A percentile compares a stretch with the other conserved stretches of the same genome.
Evolutionary conservation across 2,329 filamentous ascomycete genomes (phyloP).

Genomic region (Lachnellula subtilissima): DNA sequence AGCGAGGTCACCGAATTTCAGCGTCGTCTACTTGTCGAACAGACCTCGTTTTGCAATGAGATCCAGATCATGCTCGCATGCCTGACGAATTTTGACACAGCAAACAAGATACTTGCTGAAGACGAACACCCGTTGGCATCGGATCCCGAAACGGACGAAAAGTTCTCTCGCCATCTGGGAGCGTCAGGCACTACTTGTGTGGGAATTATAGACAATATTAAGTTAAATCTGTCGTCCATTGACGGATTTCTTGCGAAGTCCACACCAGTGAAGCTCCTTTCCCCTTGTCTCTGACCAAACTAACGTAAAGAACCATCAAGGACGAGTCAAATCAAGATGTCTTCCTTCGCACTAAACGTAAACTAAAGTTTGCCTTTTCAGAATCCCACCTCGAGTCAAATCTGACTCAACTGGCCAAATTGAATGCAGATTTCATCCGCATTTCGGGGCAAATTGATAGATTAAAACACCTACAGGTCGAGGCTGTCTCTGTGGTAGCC

Average conservation of each 20-base stretch:
- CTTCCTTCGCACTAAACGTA: not conserved
- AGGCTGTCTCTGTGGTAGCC: not conserved
- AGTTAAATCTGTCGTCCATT: not conserved
- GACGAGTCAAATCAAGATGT: not conserved
- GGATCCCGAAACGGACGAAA: not conserved
- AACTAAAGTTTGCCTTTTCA: not conserved
- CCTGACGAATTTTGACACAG: not conserved
- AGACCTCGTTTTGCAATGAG: not conserved
- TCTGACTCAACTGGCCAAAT: not conserved
- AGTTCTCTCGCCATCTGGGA: not conserved
- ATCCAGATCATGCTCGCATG: not conserved
- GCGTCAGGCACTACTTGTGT: not conserved
- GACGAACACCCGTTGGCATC: not conserved
- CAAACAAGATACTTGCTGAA: not conserved
- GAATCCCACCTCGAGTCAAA: not conserved
- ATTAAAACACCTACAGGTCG: not conserved
- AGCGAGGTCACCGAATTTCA: not conserved
- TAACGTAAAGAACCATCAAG: not conserved
- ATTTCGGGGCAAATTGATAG: not conserved
- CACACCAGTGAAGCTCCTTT: not conserved
- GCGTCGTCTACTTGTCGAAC: not conserved
- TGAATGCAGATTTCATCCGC: not conserved
- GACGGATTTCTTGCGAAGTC: not conserved
- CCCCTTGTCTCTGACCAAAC: not conserved
- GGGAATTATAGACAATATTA: not conserved